Conservation (phyloP, 2,329 filamentous ascomycete genomes). For the Knufia fluminis region DNA sequence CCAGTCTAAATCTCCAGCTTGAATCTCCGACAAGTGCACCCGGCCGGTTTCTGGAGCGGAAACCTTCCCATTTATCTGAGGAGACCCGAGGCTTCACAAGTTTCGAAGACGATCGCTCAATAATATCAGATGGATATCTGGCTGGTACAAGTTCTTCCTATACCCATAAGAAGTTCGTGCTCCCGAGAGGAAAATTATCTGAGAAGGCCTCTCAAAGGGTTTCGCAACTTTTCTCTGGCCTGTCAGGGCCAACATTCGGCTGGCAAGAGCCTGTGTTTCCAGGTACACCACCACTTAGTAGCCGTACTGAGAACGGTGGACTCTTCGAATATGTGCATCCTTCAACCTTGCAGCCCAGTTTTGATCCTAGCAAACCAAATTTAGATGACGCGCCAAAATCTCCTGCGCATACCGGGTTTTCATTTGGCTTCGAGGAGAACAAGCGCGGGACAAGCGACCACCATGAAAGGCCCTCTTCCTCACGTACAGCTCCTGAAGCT, state of each 20-base stretch:
- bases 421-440: slow-evolving; percentile 19
- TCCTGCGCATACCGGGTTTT: slow-evolving; percentile 3
- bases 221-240: slow-evolving; percentile 50
- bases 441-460: slow-evolving; percentile 5
- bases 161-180: slow-evolving; percentile 72
- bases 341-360: slow-evolving; percentile 12
- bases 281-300: slow-evolving; percentile 28
- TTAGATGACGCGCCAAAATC: not conserved
- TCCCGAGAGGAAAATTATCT: slow-evolving; percentile 64
- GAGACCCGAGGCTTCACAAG: slow-evolving; percentile 12
- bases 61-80: slow-evolving; percentile 7
- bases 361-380: slow-evolving; percentile 4
- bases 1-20: slow-evolving; percentile 27
- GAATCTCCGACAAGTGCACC: slow-evolving; percentile 2
- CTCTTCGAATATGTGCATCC: not conserved
- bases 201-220: slow-evolving; percentile 54
- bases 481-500: slow-evolving; percentile 13
- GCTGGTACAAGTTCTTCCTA: slow-evolving; percentile 54
- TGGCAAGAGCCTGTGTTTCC: slow-evolving; percentile 53
- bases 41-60: slow-evolving; percentile 1
- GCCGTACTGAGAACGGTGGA: slow-evolving; percentile 7
- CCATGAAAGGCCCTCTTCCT: slow-evolving; percentile 10
- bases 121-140: slow-evolving; percentile 15
- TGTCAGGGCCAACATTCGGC: slow-evolving; percentile 47
- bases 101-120: slow-evolving; percentile 19